These are phyloP conservation scores for Juncus inflexus DNA, from an alignment of 176 grass and related monocot species.

Conservation along the genomic window DNA sequence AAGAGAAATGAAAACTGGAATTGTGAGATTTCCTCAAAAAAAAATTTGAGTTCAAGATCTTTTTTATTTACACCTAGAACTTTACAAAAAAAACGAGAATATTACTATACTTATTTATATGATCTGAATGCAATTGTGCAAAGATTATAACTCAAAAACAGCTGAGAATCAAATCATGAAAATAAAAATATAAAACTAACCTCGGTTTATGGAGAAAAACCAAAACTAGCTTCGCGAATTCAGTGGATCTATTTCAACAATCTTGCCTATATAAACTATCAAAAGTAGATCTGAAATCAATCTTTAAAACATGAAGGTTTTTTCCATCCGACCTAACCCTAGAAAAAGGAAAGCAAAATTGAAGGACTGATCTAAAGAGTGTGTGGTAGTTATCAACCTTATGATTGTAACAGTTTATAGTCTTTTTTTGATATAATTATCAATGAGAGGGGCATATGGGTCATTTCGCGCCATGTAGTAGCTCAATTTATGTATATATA, in stretches of 20 bases:
- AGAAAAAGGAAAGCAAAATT: constrained; percentile 17
- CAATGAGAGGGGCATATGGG: constrained; percentile 15
- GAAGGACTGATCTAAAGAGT: constrained; percentile 5
- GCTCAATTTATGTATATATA: too few species aligned
- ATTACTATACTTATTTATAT: too few species aligned
- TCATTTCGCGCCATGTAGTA: background rate
- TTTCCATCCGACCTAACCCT: constrained; percentile 17
- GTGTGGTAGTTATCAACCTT: constrained; percentile 7
- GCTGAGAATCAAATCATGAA: background rate
- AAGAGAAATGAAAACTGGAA: too few species aligned
- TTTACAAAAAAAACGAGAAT: too few species aligned
- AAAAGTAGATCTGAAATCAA: constrained; percentile 9
- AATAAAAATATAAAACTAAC: constrained; percentile 4
- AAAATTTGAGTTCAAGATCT: too few species aligned
- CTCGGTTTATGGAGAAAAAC: background rate
- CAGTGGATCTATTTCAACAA: constrained; percentile 2
- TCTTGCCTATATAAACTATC: constrained; percentile 1
- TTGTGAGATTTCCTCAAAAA: too few species aligned
- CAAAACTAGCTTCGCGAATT: background rate
- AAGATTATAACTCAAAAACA: too few species aligned
- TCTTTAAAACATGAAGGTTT: constrained; percentile 16
- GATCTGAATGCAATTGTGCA: too few species aligned
- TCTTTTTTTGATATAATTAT: background rate
- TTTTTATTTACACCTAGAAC: too few species aligned
- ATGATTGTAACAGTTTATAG: constrained; percentile 7